Evolutionary conservation across 2,329 filamentous ascomycete species (phyloP).

Genomic region (Xylaria sp.): DNA sequence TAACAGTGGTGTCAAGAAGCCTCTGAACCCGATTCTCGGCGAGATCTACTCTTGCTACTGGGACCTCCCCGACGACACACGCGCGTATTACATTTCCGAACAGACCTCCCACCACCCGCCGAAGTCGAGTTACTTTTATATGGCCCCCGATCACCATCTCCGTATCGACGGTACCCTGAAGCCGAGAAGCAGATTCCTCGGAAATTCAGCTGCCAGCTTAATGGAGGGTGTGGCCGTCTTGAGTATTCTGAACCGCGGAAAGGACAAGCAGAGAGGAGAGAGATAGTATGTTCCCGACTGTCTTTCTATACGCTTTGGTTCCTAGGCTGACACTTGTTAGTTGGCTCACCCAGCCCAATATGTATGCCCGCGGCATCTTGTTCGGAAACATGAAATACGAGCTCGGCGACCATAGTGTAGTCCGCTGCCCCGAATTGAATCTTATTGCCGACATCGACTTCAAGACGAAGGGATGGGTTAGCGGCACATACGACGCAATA

Average conservation of each 20-base stretch:
- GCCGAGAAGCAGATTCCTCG: conserved; percentile 88
- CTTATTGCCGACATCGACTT: conserved; percentile 91
- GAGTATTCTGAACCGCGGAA: conserved; percentile 71
- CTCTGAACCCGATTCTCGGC: conserved; percentile 90
- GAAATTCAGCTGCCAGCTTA: conserved; percentile 93
- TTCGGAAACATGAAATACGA: conserved; percentile 99
- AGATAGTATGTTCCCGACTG: conserved; percentile 65
- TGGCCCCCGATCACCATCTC: conserved; percentile 89
- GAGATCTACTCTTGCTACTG: conserved; percentile 95
- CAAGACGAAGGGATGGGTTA: conserved; percentile 97
- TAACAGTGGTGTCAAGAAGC: conserved; percentile 89
- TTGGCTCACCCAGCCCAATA: conserved; percentile 94
- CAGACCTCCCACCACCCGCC: conserved; percentile 98
- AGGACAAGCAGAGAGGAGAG: conserved; percentile 62
- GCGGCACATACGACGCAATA: conserved; percentile 93
- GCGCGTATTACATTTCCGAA: conserved; percentile 92
- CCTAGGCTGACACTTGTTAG: conserved; percentile 39
- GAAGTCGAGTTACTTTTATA: conserved; percentile 98
- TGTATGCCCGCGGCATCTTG: conserved; percentile 94
- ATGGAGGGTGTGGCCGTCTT: conserved; percentile 96
- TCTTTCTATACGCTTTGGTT: background rate
- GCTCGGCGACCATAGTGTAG: conserved; percentile 89
- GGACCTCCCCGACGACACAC: conserved; percentile 79
- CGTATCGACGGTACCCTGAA: conserved; percentile 94
- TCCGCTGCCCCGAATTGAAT: conserved; percentile 82